phyloP scores from a whole-genome alignment of 106 monocot genomes.

The Ottelia alismoides region DNA sequence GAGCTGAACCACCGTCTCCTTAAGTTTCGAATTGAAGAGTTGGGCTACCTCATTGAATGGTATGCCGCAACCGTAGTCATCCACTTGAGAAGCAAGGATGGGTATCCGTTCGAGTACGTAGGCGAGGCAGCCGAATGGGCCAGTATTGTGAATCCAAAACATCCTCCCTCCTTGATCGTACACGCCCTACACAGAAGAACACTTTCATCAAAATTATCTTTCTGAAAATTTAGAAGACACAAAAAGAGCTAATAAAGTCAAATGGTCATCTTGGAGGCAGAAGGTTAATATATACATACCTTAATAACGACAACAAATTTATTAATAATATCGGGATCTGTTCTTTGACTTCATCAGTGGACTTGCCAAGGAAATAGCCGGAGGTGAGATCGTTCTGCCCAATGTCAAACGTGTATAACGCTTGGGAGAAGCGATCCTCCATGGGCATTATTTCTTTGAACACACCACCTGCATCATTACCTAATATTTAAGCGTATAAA shows the following conservation, averaged over 20 bases:
- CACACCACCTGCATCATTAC: constrained; percentile 9
- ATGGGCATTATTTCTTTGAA: constrained; percentile 23
- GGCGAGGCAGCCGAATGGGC: constrained; percentile 84
- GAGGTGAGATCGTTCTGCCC: constrained; percentile 44
- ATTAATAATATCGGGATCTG: constrained; percentile 24
- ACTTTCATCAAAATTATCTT: too few relatives aligned
- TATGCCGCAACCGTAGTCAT: constrained; percentile 45
- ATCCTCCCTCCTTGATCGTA: constrained; percentile 53
- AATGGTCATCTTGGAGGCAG: too few relatives aligned
- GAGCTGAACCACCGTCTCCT: constrained; percentile 45
- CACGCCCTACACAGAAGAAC: constrained; percentile 29
- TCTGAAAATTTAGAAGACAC: too few relatives aligned
- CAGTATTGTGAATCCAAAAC: constrained; percentile 96
- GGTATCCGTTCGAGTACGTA: constrained; percentile 41
- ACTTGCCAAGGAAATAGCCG: constrained; percentile 17
- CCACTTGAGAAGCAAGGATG: constrained; percentile 17
- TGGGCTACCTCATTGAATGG: constrained; percentile 60
- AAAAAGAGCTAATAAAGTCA: too few relatives aligned
- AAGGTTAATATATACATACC: too few relatives aligned
- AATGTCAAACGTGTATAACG: constrained; percentile 33
- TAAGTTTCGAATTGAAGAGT: constrained; percentile 59
- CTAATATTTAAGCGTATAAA: too few relatives aligned
- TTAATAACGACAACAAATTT: constrained; percentile 14
- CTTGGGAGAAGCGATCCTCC: constrained; percentile 19
- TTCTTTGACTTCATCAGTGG: constrained; percentile 23